phyloP scores from a whole-genome alignment of 1,139 yeast species.

The Hemisphaericaspora xylanilytica region DNA sequence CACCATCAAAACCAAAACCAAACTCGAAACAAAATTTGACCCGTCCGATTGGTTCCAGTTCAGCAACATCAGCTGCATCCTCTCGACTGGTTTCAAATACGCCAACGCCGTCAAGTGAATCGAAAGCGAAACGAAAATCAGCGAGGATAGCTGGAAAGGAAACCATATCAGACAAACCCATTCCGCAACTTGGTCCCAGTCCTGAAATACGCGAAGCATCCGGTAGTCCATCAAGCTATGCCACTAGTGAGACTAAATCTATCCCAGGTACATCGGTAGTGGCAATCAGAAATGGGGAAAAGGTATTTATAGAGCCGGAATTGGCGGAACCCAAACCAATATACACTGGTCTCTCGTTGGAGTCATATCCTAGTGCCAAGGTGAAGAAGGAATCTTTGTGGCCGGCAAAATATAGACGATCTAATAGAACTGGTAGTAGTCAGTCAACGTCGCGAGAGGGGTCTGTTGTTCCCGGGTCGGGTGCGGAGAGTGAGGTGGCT shows the following conservation, averaged over 20 bases:
- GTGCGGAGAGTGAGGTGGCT: too few species aligned
- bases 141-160: constrained; percentile 10
- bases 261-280: constrained; percentile 5
- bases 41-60: too few species aligned
- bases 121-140: constrained; percentile 33
- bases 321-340: constrained; percentile 50
- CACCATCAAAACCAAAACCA: neutral
- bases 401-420: constrained; percentile 28
- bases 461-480: constrained; percentile 7
- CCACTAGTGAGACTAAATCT: neutral
- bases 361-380: constrained; percentile 56
- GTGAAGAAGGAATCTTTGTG: constrained; percentile 51
- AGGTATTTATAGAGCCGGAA: constrained; percentile 55
- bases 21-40: too few species aligned
- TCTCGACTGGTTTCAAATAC: neutral
- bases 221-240: neutral
- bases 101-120: neutral
- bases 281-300: constrained; percentile 15
- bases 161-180: constrained; percentile 1
- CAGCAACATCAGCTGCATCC: neutral
- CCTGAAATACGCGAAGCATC: constrained; percentile 11
- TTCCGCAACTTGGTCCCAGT: constrained; percentile 12
- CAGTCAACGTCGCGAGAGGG: constrained; percentile 10
- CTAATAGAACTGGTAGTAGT: constrained; percentile 4
- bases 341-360: constrained; percentile 68